phyloP scores from a whole-genome alignment of 2,329 filamentous ascomycete genomes.

The Bertia moriformis region DNA sequence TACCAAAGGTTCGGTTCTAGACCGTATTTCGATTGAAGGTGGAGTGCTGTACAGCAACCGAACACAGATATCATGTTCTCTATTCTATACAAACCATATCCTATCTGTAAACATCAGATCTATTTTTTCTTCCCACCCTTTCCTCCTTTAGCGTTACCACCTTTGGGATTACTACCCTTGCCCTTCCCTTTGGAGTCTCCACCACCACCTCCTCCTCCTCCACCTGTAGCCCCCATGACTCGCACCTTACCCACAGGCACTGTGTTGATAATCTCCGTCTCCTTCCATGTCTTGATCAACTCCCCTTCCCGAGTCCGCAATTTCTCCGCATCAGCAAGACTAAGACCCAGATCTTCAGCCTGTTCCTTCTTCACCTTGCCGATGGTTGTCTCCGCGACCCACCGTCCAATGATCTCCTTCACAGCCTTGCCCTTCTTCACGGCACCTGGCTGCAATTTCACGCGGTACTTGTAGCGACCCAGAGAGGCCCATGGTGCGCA shows the following conservation, averaged over 20 bases:
- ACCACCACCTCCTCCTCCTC: conserved; percentile 20
- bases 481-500: conserved; percentile 53
- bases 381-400: conserved; percentile 50
- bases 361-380: conserved; percentile 47
- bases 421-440: conserved; percentile 91
- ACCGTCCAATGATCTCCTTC: conserved; percentile 73
- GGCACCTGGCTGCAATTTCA: conserved; percentile 78
- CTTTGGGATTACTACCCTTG: conserved; percentile 24
- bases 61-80: neutral
- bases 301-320: conserved; percentile 83
- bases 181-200: conserved; percentile 9
- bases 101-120: no score
- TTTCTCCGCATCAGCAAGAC: conserved; percentile 42
- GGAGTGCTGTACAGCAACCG: no score
- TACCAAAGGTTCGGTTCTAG: no score
- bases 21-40: no score
- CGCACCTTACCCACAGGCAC: conserved; percentile 69
- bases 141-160: conserved; percentile 17
- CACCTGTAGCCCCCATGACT: conserved; percentile 58
- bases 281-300: conserved; percentile 65
- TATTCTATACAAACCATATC: no score
- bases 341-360: conserved; percentile 12
- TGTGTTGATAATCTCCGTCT: conserved; percentile 66
- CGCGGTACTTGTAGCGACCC: conserved; percentile 74
- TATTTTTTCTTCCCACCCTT: conserved; percentile 13